Evolutionary conservation across 73 alveolate species (phyloP), one percentile per base, ranked within the genome.

Genomic region (Paramecium sonneborni): DNA sequence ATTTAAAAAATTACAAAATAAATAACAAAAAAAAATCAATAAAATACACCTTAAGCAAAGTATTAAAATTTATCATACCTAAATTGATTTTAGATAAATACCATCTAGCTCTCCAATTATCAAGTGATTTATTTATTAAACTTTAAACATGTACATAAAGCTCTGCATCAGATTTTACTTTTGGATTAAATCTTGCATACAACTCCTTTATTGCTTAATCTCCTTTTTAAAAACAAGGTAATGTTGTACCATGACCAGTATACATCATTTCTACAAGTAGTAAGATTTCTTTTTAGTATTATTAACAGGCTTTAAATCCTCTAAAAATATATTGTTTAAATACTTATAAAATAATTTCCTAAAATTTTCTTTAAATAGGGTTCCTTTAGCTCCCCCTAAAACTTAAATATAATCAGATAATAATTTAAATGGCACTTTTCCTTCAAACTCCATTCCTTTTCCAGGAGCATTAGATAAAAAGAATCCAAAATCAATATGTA

Each of bases 381-480:
- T 87, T n/a, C 94, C 92, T 39, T 93, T 46, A 8, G 58, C 82
- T n/a, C 99, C 99, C 35, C 99, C 99, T 92, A 98, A 28, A 28
- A 97, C 97, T 58, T 96, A 97, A 1, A 97, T 97, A 30, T 88
- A 70, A 28, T 88, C 94, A 38, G 94, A 69, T 12, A 88, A 44
- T 9, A 88, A 82, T 18, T 88, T 88, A 69, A 88, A 88, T 35
- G 94, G 94, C 1, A 88, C 94, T 57, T 67, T 88, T 43, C 58
- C 55, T 43, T 88, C 94, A 70, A 88, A 88, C 23, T 57, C 94
- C 24, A 88, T 26, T n/a, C 94, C 94, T 70, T 88, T 97, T 4
- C 99, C 99, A n/a, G 99, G 99, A 5, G 99, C 99, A 96, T 94
- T 96, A 26, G 98, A 93, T n/a, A 98, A 92, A 56, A 98, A 92